Base-by-base conservation (phyloP, 1,284 basidiomycete species). In the Paramarasmius palmivorus region DNA sequence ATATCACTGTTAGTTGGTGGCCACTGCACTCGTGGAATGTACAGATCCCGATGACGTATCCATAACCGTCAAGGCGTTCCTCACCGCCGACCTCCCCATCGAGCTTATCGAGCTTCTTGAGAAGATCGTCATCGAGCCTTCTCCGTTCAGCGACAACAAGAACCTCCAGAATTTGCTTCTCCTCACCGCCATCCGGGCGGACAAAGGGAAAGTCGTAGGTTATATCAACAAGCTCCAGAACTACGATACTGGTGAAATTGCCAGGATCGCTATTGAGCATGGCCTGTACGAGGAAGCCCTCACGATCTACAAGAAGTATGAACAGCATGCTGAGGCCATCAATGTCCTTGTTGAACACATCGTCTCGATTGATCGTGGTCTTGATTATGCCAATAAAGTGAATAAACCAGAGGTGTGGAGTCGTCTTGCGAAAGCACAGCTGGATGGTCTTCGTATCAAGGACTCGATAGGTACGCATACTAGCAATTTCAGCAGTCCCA, bases 41-140 rank as follows among this genome's bases (percentile, higher is more conserved):
- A 98, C 95, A 26, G 96, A 99, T 67, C 95, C 97, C 1, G 97
- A 99, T 66, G 97, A 99, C 74, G 97, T 99, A 48, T 98, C 96
- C 1, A 81, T 96, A 50, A 98, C 97, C 29, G 97, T 99, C 81
- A 98, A 98, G 76, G 94, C 97, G 0, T 99, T 99, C 86, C 85
- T 99, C 67, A 89, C 93, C 46, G 96, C 95, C 32, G 96, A 99
- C 71, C 85, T 99, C 38, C 97, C 97, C 10, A 91, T 97, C 29
- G 95, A 99, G 74, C 83, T 99, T 59, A 97, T 99, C 62, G 97
- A 99, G 72, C 78, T 99, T 48, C 78, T 99, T 59, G 97, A 99
- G 80, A 99, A 99, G 82, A 98, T 99, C 68, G 92, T 99, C 68
- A 86, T 99, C 53, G 95, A 99, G 70, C 90, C 91, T 1, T 98